These are phyloP conservation scores for Vitis rotundifolia DNA, from an alignment of 164 flowering plant genomes.

Conservation along the genomic window DNA sequence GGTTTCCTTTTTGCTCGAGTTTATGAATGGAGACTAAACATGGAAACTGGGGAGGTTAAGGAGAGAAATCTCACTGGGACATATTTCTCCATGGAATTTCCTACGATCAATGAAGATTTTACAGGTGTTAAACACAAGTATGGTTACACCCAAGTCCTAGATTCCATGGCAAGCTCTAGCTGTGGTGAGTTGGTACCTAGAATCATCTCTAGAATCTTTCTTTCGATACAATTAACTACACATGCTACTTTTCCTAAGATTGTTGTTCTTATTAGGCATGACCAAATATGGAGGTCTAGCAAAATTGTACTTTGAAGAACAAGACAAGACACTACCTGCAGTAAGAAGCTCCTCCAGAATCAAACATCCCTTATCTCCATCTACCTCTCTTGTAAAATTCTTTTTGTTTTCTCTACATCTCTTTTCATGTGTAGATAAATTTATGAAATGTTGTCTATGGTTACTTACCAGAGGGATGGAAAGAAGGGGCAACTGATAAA, in stretches of 20 bases:
- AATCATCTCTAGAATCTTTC: neutral
- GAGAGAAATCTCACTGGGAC: slow-evolving; percentile 47
- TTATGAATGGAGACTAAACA: slow-evolving; percentile 62
- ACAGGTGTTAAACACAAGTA: slow-evolving; percentile 44
- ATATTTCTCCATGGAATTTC: slow-evolving; percentile 53
- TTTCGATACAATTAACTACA: neutral
- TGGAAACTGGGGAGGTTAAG: slow-evolving; percentile 45
- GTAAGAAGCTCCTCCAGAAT: neutral
- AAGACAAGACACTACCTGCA: neutral
- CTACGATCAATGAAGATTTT: slow-evolving; percentile 41
- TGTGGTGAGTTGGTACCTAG: slow-evolving; percentile 26
- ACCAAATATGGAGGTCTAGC: slow-evolving; percentile 57
- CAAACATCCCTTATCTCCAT: too few relatives aligned
- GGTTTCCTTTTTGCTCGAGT: slow-evolving; percentile 31
- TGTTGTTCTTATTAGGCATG: slow-evolving; percentile 31
- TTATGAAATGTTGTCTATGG: neutral
- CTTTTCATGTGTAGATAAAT: too few relatives aligned
- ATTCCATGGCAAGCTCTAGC: slow-evolving; percentile 45
- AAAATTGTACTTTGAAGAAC: slow-evolving; percentile 45
- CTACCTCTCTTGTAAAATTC: too few relatives aligned
- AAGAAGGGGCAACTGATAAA: slow-evolving; percentile 29
- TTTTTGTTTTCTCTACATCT: too few relatives aligned
- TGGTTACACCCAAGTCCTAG: slow-evolving; percentile 47
- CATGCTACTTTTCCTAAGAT: neutral
- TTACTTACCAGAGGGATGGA: neutral